Evolutionary conservation across 1,284 basidiomycete species (phyloP), one percentile per base, ranked within the genome.

Genomic region (Naganishia sp.): DNA sequence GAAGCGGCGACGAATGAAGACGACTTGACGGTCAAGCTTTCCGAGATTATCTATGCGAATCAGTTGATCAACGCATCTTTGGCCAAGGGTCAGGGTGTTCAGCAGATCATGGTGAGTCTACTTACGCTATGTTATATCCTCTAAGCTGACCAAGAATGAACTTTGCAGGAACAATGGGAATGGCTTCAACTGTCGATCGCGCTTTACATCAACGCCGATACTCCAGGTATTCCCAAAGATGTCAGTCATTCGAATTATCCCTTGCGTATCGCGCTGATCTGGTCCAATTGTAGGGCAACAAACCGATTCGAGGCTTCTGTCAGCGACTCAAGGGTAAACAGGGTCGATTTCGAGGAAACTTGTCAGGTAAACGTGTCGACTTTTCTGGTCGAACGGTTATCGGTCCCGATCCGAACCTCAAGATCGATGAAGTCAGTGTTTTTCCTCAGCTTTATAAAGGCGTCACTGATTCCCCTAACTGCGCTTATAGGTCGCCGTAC

Each of bases 321-420:
- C 96, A 99, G 77, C 90, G 96, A 21, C 83, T 99, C 67, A 99
- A 99, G 82, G 96, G 96, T 52, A 99, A 99, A 79, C 94, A 98
- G 79, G 96, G 96, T 74, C 93, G 96, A 66, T 99, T 99, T 82
- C 87, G 96, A 78, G 96, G 96, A 36, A 99, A 99, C 77, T 84
- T 99, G 21, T 98, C 94, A 0, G 96, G 96, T 69, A 99, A 99
- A 80, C 92, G 96, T 80, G 96, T 99, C 72, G 96, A 99, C 79
- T 99, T 99, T 77, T 98, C 94, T 1, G 96, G 89, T 18, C 89
- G 96, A 74, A 99, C 96, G 6, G 96, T 99, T 80, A 99, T 99
- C 75, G 95, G 93, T 2, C 96, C 96, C 0, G 96, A 99, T 78
- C 96, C 96, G 11, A 99, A 99, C 78, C 82, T 99, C 69, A 89